phyloP scores from a whole-genome alignment of 441 rosid species.

The Aquilaria agallochum region DNA sequence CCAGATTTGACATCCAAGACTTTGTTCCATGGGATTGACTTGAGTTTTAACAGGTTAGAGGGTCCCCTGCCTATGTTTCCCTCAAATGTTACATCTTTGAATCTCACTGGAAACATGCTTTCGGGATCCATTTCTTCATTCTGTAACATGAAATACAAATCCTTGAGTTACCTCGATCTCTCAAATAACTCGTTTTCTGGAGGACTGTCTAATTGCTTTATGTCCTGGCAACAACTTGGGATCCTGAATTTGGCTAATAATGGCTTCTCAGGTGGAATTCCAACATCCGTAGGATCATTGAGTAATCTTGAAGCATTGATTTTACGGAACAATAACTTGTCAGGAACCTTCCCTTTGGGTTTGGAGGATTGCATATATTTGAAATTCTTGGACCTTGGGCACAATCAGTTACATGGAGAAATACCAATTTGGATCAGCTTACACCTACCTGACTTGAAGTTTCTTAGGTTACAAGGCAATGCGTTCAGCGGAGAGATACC shows the following conservation, averaged over 20 bases:
- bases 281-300: constrained; percentile 20
- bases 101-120: constrained; percentile 11
- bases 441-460: not conserved
- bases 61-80: constrained; percentile 12
- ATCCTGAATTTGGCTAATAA: constrained; percentile 19
- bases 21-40: not conserved
- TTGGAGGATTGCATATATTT: constrained; percentile 4
- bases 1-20: not conserved
- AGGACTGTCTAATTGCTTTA: constrained; percentile 9
- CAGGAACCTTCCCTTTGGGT: constrained; percentile 11
- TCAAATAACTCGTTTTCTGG: constrained; percentile 17
- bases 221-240: not conserved
- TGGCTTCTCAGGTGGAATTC: constrained; percentile 17
- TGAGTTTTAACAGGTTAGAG: constrained; percentile 11
- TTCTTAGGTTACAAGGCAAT: constrained; percentile 18
- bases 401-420: constrained; percentile 14
- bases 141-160: constrained; percentile 10
- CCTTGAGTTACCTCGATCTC: constrained; percentile 3
- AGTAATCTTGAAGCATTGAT: not conserved
- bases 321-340: constrained; percentile 10
- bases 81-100: not conserved
- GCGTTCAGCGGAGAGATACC: constrained; percentile 17
- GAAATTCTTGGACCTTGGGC: constrained; percentile 13
- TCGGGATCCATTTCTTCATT: constrained; percentile 20
- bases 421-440: constrained; percentile 22